These are phyloP conservation scores for Aspergillus oerlinghausenensis DNA, from an alignment of 2,329 filamentous ascomycete species.

Conservation along the genomic window DNA sequence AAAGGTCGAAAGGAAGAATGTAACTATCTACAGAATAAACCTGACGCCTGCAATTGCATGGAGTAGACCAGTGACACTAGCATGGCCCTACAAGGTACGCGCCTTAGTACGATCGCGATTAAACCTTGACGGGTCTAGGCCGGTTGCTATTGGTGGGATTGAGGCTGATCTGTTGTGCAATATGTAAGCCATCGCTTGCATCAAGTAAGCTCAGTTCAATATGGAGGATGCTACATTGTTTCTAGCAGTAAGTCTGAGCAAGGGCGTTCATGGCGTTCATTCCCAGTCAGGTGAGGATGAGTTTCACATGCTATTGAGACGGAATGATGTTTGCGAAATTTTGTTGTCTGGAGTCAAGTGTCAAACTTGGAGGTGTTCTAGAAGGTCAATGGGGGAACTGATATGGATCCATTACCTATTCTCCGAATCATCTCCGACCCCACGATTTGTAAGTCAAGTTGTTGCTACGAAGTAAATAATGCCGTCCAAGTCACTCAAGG, in stretches of 20 bases:
- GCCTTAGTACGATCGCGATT: neutral
- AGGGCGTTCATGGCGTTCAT: neutral
- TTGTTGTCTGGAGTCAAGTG: neutral
- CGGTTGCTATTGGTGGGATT: neutral
- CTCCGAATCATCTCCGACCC: conserved; percentile 3
- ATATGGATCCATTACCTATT: too few relatives aligned
- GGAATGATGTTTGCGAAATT: neutral
- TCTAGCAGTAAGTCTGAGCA: neutral
- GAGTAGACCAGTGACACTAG: too few relatives aligned
- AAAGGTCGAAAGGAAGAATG: neutral
- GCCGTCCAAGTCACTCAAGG: too few relatives aligned
- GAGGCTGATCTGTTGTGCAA: neutral
- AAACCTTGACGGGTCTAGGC: neutral
- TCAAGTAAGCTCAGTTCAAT: neutral
- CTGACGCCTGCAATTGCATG: too few relatives aligned
- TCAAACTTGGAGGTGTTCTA: neutral
- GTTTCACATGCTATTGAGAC: neutral
- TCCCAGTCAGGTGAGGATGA: neutral
- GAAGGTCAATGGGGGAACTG: neutral
- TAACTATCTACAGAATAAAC: too few relatives aligned
- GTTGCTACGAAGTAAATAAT: too few relatives aligned
- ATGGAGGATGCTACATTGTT: neutral
- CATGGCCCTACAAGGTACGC: neutral
- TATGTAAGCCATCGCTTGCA: neutral
- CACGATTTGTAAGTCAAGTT: neutral